Percentiles rank a stretch among this genome's conserved stretches.
Conservation (phyloP, 768 basidiomycete species). For the Phaeotremella skinneri region DNA sequence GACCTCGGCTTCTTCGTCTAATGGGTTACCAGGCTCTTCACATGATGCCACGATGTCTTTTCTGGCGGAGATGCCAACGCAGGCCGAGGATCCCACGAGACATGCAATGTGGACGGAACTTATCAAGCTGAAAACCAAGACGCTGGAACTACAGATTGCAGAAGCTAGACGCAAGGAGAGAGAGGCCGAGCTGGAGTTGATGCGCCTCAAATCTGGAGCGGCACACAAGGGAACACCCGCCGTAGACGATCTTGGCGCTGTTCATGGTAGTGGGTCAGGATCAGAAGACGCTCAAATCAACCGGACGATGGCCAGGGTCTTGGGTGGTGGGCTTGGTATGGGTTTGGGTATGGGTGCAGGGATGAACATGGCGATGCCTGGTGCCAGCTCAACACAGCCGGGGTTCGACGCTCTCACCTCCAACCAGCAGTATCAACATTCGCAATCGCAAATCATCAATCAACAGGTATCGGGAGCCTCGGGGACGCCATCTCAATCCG, state of each 20-base stretch:
- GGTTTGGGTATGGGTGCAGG: not conserved
- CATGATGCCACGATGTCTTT: slow-evolving; percentile 12
- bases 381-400: not conserved
- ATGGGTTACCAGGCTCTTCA: not conserved
- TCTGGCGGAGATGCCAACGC: slow-evolving; percentile 33
- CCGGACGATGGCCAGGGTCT: slow-evolving; percentile 1
- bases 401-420: not conserved
- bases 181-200: slow-evolving; percentile 44
- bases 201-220: slow-evolving; percentile 24
- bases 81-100: slow-evolving; percentile 28
- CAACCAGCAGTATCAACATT: not conserved
- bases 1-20: not conserved
- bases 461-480: too few species aligned
- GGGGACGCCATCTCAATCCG: too few species aligned
- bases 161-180: slow-evolving; percentile 43
- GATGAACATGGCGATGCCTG: not conserved
- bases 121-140: slow-evolving; percentile 33
- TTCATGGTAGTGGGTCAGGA: not conserved
- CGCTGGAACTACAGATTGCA: slow-evolving; percentile 46
- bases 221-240: not conserved
- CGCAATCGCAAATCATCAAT: too few species aligned
- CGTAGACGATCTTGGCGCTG: not conserved
- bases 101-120: slow-evolving; percentile 39
- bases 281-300: not conserved
- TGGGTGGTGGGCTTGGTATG: not conserved